These are phyloP conservation scores for Podospora anserina DNA, from an alignment of 495 filamentous ascomycete genomes.

Conservation along the genomic window DNA sequence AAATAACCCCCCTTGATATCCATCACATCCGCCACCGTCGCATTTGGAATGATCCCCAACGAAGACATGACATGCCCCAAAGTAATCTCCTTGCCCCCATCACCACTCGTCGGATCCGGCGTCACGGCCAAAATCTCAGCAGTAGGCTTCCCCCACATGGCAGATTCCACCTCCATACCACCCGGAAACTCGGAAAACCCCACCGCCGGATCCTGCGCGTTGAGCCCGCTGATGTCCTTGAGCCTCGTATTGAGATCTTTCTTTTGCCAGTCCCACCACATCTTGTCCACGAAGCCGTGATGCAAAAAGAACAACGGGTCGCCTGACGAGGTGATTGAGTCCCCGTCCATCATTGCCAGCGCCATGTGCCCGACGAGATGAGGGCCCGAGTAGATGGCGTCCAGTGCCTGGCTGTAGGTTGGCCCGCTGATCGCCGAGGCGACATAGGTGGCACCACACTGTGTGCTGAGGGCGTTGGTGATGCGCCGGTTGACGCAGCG, in stretches of 20 bases:
- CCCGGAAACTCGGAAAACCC: slow-evolving; percentile 22
- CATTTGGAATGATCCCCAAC: slow-evolving; percentile 24
- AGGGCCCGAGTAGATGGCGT: slow-evolving; percentile 20
- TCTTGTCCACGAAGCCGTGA: slow-evolving; percentile 48
- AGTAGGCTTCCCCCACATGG: slow-evolving; percentile 19
- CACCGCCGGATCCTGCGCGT: slow-evolving; percentile 16
- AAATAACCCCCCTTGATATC: slow-evolving; percentile 36
- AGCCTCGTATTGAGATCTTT: slow-evolving; percentile 27
- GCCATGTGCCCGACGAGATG: slow-evolving; percentile 22
- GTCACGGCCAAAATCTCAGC: slow-evolving; percentile 18
- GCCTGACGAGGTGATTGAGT: slow-evolving; percentile 29
- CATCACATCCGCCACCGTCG: slow-evolving; percentile 38
- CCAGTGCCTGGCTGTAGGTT: slow-evolving; percentile 12
- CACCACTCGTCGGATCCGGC: slow-evolving; percentile 15
- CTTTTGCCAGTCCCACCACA: slow-evolving; percentile 53
- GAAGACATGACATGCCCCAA: slow-evolving; percentile 21
- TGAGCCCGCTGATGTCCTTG: slow-evolving; percentile 15
- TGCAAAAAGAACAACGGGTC: slow-evolving; percentile 53
- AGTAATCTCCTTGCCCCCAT: slow-evolving; percentile 3
- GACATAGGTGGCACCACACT: slow-evolving; percentile 7
- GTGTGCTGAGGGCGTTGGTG: slow-evolving; percentile 17
- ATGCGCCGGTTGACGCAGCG: slow-evolving; percentile 40
- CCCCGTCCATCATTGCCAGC: slow-evolving; percentile 23
- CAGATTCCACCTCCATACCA: slow-evolving; percentile 17
- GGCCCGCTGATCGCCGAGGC: slow-evolving; percentile 8